Evolutionary conservation across 2,329 filamentous ascomycete species (phyloP).

Genomic region (Neopestalotiopsis clavispora): DNA sequence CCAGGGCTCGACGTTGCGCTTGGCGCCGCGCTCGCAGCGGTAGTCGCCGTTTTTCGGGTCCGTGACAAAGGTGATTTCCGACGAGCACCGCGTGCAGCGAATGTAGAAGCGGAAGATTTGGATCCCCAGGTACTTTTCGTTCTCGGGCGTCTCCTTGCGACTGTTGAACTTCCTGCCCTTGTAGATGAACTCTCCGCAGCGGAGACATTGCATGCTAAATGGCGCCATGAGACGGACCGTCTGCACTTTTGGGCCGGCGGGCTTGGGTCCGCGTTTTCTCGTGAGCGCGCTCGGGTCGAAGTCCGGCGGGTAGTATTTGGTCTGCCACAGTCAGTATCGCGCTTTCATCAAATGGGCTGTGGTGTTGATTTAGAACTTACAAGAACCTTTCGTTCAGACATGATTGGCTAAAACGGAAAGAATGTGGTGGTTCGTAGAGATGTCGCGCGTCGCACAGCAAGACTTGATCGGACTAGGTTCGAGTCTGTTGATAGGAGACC

Average conservation of each 20-base stretch:
- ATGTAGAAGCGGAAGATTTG: constrained; percentile 91
- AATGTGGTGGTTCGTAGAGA: not conserved
- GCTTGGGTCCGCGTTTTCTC: constrained; percentile 71
- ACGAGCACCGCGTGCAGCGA: constrained; percentile 82
- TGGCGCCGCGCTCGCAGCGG: constrained; percentile 76
- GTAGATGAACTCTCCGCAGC: constrained; percentile 78
- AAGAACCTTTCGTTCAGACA: constrained; percentile 51
- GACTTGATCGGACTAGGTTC: not conserved
- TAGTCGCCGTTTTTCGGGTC: constrained; percentile 94
- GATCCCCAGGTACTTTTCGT: constrained; percentile 88
- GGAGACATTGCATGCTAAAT: constrained; percentile 60
- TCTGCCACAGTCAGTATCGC: constrained; percentile 17
- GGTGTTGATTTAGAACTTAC: not conserved
- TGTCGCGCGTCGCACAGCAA: not conserved
- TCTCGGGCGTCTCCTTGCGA: constrained; percentile 85
- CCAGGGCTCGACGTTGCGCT: constrained; percentile 95
- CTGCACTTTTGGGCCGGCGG: constrained; percentile 78
- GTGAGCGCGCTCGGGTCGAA: constrained; percentile 88
- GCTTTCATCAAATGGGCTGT: not conserved
- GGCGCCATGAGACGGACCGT: constrained; percentile 91
- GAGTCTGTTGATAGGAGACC: too few species aligned
- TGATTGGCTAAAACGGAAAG: constrained; percentile 28
- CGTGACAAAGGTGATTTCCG: constrained; percentile 90
- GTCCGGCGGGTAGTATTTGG: constrained; percentile 72
- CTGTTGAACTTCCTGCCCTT: constrained; percentile 96